Base-by-base conservation (phyloP, 352 stramenopile species). In the Pythium brachiatum region DNA sequence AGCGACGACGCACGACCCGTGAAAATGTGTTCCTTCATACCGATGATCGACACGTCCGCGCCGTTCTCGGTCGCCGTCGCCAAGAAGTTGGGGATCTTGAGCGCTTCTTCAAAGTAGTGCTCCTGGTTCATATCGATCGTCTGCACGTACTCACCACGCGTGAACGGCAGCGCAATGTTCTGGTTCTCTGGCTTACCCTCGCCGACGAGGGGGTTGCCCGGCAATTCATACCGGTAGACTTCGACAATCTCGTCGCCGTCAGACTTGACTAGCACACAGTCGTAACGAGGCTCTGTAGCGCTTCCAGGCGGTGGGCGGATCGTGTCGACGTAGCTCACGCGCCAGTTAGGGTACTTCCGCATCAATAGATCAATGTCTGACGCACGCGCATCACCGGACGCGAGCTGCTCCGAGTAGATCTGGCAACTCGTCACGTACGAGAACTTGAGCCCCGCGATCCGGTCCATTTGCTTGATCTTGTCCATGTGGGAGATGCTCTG, bases 361-460 rank as follows among this genome's bases (percentile, higher is more conserved):
- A 99, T 97, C 2, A 99, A 79, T 25, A 97, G 73, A 54, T 99
- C 97, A 64, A 99, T 99, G 70, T 99, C 97, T 8, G 98, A 92
- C 27, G 88, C 86, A 20, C 83, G 81, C 1, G 73, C 73, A 52
- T 96, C 85, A 38, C 83, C 81, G 7, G 73, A 60, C 15, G 83
- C 83, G 29, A 92, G 74, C 53, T 94, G 84, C 51, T 95, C 79
- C 11, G 83, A 87, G 66, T 96, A 96, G 51, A 95, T 92, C 68
- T 96, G 88, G 58, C 88, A 96, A 81, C 83, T 96, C 9, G 83
- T 93, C 51, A 96, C 82, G 57, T 97, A 95, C 13, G 83, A 90
- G 52, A 96, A 96, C 64, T 96, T 96, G 6, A 95, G 68, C 16
- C 83, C 84, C 0, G 86, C 88, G 34, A 95, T 94, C 23, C 84